Evolutionary conservation across 805 yeast species (phyloP), one percentile per base, ranked within the genome.

Genomic region (Myxozyma udenii): DNA sequence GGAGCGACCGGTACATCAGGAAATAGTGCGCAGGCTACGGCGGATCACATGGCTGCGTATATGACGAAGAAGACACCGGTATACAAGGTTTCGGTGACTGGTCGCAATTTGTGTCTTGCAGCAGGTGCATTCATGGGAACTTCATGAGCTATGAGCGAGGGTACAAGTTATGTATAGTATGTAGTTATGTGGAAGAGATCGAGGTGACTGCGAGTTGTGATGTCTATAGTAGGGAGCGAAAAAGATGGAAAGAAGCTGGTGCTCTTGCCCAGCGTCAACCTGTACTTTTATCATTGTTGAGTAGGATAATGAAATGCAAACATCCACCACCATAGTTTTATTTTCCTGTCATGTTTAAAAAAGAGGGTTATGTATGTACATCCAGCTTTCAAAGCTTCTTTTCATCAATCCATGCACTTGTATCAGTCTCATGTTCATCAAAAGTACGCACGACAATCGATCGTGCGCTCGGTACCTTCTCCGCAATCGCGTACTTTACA

Each of bases 61-160:
- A 87, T 87, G 69, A 91, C 99, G 0, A 93, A 89, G 70, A 84
- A 83, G 68, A 89, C 97, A 0, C 96, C 97, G 3, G 93, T 93
- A 24, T 93, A 84, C 72, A 87, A 87, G 62, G 95, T 93, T 32
- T 89, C 85, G 64, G 91, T 93, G 66, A 91, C 98, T 1, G 76
- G 95, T 67, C 75, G 95, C 54, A 93, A 93, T 70, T 71, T 93
- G 61, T 90, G 95, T 62, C 75, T 93, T 33, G 96, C 96, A 0
- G 97, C 87, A 23, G 98, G 98, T 46, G 93, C 93, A 2, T 88
- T 85, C 62, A 68, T 71, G 58, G 80, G 78, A 6, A 45, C 54
- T 16, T 32, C 48, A 28, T 55, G 23, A 30, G n/a, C 22, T 36
- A 19, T 22, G 16, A n/a, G 6, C 5, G n/a, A 5, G 11, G 23